Conservation (phyloP, 2,329 filamentous ascomycete genomes). For the Xylariales sp. region DNA sequence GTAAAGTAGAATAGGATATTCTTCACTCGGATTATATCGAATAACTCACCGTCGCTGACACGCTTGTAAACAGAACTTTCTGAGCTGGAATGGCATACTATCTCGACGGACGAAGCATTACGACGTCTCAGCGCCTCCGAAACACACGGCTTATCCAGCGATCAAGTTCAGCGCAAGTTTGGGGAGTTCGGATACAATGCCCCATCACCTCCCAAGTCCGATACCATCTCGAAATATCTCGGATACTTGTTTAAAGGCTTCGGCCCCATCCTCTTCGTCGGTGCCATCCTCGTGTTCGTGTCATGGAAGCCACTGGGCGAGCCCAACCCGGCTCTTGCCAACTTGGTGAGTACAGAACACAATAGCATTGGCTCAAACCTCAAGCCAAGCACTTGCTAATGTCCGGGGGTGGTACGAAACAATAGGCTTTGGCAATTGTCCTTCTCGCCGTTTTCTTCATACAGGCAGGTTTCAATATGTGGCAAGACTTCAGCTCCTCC, state of each 20-base stretch:
- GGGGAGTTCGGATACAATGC: conserved; percentile 63
- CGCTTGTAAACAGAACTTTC: conserved; percentile 49
- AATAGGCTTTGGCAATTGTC: conserved; percentile 64
- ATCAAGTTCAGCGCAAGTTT: conserved; percentile 51
- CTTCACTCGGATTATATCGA: not conserved
- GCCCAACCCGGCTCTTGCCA: conserved; percentile 60
- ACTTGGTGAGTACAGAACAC: conserved; percentile 45
- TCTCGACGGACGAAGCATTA: conserved; percentile 54
- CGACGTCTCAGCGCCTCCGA: conserved; percentile 54
- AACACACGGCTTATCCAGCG: conserved; percentile 53
- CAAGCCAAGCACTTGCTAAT: too few relatives aligned
- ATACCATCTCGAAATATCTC: conserved; percentile 51
- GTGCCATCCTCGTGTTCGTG: conserved; percentile 68
- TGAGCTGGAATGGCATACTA: conserved; percentile 64
- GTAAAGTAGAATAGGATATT: conserved; percentile 9
- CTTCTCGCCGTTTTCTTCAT: conserved; percentile 65
- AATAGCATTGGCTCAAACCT: too few relatives aligned
- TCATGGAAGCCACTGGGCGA: conserved; percentile 72
- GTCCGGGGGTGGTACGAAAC: too few relatives aligned
- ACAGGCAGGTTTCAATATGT: conserved; percentile 66
- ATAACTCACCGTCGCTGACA: conserved; percentile 13
- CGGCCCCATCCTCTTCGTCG: conserved; percentile 64
- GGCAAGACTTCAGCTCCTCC: conserved; percentile 72
- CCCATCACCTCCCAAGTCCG: conserved; percentile 61
- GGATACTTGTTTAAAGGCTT: conserved; percentile 78